Evolutionary conservation across 306 rosid species (phyloP).

Genomic region (Cucumis hystrix): DNA sequence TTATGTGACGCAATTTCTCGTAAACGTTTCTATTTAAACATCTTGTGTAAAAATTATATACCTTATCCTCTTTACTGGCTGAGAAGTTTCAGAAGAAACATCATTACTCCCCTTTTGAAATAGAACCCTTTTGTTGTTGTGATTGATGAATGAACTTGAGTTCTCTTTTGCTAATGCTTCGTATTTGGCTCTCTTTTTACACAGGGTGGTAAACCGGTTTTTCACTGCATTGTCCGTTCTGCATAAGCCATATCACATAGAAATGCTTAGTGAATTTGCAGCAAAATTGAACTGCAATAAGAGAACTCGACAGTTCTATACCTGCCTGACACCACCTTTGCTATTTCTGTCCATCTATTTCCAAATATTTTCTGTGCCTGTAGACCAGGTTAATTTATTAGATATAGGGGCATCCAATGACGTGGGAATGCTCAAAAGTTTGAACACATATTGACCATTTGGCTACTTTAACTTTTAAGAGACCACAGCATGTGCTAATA

Average conservation of each 20-base stretch:
- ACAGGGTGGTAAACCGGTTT: slow-evolving; percentile 84
- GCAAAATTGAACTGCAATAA: not conserved
- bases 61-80: slow-evolving; percentile 57
- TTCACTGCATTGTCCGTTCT: slow-evolving; percentile 99
- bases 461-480: slow-evolving; percentile 6
- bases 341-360: slow-evolving; percentile 98
- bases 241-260: slow-evolving; percentile 14
- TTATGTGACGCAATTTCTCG: not conserved
- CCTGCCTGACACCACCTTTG: slow-evolving; percentile 99
- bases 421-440: slow-evolving; percentile 4
- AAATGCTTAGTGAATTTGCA: not conserved
- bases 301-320: slow-evolving; percentile 18
- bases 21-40: not conserved
- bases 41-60: slow-evolving; percentile 10
- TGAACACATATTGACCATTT: not conserved
- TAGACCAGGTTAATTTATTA: slow-evolving; percentile 22
- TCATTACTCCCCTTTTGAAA: slow-evolving; percentile 36
- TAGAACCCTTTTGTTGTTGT: slow-evolving; percentile 57
- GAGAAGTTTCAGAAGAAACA: slow-evolving; percentile 36
- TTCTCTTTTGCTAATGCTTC: slow-evolving; percentile 91
- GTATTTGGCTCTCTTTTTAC: slow-evolving; percentile 97
- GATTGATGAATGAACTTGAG: slow-evolving; percentile 40
- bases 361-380: slow-evolving; percentile 97
- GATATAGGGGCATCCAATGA: slow-evolving; percentile 5
- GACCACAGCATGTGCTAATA: not conserved